Conservation (phyloP, 805 yeast species). For the Wickerhamiella nectarea region DNA sequence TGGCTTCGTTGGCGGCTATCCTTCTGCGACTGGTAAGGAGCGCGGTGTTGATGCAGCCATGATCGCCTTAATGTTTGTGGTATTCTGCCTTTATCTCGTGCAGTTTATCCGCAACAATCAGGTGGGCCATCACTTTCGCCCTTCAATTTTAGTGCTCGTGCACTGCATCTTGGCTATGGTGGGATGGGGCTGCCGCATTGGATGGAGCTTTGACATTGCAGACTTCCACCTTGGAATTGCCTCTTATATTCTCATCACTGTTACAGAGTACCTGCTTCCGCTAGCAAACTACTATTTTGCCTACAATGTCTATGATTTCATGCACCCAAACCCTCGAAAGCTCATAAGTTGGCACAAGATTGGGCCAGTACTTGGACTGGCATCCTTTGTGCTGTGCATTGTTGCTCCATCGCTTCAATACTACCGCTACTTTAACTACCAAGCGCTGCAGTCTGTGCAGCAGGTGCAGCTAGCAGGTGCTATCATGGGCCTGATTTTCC, state of each 20-base stretch:
- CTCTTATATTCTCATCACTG: not conserved
- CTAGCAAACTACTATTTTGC: not conserved
- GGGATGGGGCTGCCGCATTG: slow-evolving; percentile 4
- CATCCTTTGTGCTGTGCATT: slow-evolving; percentile 1
- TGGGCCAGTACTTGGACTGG: not conserved
- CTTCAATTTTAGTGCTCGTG: not conserved
- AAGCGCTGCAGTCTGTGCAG: not conserved
- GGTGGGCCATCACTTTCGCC: not conserved
- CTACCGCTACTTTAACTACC: not conserved
- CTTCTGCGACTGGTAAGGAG: not conserved
- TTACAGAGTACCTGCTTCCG: not conserved
- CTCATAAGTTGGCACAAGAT: not conserved
- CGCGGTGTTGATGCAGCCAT: not conserved
- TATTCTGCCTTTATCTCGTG: not conserved
- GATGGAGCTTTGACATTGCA: not conserved
- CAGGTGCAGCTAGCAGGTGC: not conserved
- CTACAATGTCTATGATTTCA: not conserved
- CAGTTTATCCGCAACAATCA: not conserved
- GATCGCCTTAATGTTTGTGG: not conserved
- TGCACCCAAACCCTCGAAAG: not conserved
- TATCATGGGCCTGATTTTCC: slow-evolving; percentile 1
- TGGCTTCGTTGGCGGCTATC: slow-evolving; percentile 5
- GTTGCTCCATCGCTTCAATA: not conserved
- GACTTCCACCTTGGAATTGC: not conserved
- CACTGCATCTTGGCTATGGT: not conserved